Conservation (phyloP, 805 yeast species). For the Myxozyma lipomycoides region DNA sequence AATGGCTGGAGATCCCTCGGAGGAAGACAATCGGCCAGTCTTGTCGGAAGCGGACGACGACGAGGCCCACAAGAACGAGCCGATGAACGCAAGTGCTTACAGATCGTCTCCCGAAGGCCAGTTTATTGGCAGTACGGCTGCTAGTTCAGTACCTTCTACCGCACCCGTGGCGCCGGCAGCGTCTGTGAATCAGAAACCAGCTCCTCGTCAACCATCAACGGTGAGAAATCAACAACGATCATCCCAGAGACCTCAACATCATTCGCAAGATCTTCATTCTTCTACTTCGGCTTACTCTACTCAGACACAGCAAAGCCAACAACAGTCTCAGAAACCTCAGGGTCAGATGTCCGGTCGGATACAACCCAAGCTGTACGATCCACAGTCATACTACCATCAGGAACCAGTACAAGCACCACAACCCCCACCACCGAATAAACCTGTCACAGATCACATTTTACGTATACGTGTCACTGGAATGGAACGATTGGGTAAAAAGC, state of each 20-base stretch:
- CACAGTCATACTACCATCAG: constrained; percentile 12
- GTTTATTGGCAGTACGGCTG: not conserved
- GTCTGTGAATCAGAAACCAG: not conserved
- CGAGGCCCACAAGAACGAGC: not conserved
- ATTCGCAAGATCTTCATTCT: constrained; percentile 2
- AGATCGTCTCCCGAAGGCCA: not conserved
- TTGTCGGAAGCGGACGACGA: constrained; percentile 22
- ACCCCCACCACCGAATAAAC: constrained; percentile 12
- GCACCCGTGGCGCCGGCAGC: constrained; percentile 12
- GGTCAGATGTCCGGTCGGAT: not conserved
- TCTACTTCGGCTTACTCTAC: not conserved
- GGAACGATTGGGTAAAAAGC: constrained; percentile 68
- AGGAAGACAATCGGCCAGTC: constrained; percentile 17
- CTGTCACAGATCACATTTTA: constrained; percentile 42
- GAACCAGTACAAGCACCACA: constrained; percentile 5
- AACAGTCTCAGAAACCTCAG: not conserved
- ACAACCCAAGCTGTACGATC: constrained; percentile 1
- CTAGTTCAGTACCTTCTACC: not conserved
- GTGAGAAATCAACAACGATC: not conserved
- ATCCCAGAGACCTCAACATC: not conserved
- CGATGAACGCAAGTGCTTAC: not conserved
- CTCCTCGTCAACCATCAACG: constrained; percentile 6
- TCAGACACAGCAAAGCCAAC: not conserved
- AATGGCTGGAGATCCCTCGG: not conserved
- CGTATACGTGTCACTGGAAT: constrained; percentile 51